Conservation (phyloP, 352 stramenopile species). For the Globisporangium nagaii region DNA sequence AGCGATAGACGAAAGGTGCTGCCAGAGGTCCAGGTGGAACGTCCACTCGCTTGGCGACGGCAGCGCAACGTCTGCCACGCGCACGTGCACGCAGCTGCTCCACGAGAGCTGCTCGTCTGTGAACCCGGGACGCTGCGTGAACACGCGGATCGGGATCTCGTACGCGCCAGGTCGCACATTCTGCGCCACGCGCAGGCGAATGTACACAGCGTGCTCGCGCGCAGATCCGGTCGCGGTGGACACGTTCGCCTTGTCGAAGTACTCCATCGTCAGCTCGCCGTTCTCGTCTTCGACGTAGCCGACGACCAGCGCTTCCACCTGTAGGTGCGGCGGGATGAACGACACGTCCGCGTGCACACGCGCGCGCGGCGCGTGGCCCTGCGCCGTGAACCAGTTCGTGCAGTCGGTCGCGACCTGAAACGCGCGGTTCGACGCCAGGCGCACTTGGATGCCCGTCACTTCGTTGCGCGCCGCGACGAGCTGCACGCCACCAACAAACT, state of each 20-base stretch:
- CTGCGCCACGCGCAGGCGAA: constrained; percentile 36
- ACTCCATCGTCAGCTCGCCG: constrained; percentile 53
- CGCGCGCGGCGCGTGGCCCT: constrained; percentile 53
- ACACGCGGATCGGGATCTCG: constrained; percentile 58
- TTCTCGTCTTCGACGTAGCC: constrained; percentile 61
- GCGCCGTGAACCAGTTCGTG: constrained; percentile 50
- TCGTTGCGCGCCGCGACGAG: constrained; percentile 46
- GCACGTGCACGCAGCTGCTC: constrained; percentile 46
- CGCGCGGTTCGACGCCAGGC: constrained; percentile 42
- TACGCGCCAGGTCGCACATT: constrained; percentile 40
- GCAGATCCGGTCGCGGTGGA: constrained; percentile 18
- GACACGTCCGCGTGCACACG: constrained; percentile 45
- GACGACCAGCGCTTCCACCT: constrained; percentile 49
- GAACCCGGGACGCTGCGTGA: constrained; percentile 62
- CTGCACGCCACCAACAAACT: constrained; percentile 31
- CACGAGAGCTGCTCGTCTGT: constrained; percentile 61
- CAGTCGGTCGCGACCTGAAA: constrained; percentile 50
- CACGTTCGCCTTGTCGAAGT: constrained; percentile 29
- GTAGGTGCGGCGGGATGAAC: constrained; percentile 45
- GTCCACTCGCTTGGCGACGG: constrained; percentile 36
- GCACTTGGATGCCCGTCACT: constrained; percentile 51
- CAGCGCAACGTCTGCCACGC: constrained; percentile 46
- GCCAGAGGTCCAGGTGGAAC: constrained; percentile 78
- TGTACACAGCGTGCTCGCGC: constrained; percentile 49
- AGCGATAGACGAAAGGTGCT: constrained; percentile 62